Evolutionary conservation across 139 green algal genomes (phyloP).

Genomic region (Chlorella vulgaris): DNA sequence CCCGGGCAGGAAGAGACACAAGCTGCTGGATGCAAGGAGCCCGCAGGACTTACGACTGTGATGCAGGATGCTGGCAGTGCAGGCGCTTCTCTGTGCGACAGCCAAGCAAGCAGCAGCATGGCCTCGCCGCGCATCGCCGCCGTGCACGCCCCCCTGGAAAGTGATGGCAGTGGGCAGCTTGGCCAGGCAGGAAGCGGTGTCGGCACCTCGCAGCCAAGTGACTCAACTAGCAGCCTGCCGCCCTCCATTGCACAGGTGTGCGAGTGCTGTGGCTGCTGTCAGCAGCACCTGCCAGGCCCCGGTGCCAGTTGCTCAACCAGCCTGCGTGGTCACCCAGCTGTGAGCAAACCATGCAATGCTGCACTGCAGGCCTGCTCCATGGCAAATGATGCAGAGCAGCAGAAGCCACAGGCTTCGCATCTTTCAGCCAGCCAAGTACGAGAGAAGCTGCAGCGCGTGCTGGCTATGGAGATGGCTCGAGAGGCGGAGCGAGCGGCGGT

Average conservation of each 20-base stretch:
- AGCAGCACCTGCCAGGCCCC: no score
- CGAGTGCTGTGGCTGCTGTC: no score
- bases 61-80: background rate
- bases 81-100: background rate
- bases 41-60: background rate
- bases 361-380: background rate
- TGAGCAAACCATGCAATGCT: no score
- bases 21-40: no score
- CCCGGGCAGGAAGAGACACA: background rate
- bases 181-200: background rate
- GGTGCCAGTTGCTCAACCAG: no score
- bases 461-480: conserved; percentile 10
- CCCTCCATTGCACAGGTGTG: no score
- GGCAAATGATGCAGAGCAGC: background rate
- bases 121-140: conserved; percentile 5
- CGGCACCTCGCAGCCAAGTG: no score
- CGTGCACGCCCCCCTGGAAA: background rate
- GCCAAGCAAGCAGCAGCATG: background rate
- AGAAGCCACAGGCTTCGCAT: background rate
- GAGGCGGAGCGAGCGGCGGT: conserved; percentile 15
- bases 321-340: no score
- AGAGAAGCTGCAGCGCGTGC: conserved; percentile 4
- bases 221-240: no score
- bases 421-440: background rate
- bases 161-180: background rate